Percentiles rank a stretch among this genome's conserved stretches.
phyloP scores from a whole-genome alignment of 805 yeast species.

The Yarrowia hollandica region DNA sequence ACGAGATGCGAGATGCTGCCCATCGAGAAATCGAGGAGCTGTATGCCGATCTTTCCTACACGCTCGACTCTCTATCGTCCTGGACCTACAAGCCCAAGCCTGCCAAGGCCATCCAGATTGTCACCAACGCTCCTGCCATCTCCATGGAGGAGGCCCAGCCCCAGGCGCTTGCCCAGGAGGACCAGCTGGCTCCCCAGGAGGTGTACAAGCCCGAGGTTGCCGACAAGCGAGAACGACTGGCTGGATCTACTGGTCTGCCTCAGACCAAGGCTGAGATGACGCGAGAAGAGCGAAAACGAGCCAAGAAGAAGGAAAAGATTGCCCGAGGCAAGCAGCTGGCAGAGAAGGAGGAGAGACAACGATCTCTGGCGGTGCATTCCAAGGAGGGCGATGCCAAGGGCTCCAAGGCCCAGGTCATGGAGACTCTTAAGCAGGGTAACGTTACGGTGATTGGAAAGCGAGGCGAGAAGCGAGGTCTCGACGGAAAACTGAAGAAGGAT shows the following conservation, averaged over 20 bases:
- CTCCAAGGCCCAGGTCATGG: slow-evolving; percentile 62
- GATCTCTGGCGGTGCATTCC: slow-evolving; percentile 37
- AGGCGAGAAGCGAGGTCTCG: slow-evolving; percentile 72
- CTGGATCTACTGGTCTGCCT: slow-evolving; percentile 71
- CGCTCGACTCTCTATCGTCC: slow-evolving; percentile 86
- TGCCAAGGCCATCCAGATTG: slow-evolving; percentile 73
- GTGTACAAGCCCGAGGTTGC: slow-evolving; percentile 53
- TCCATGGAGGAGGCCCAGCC: slow-evolving; percentile 98
- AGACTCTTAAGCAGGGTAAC: slow-evolving; percentile 73
- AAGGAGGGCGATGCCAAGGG: slow-evolving; percentile 47
- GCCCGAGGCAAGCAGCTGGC: slow-evolving; percentile 59
- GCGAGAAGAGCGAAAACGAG: slow-evolving; percentile 80
- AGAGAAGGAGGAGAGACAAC: slow-evolving; percentile 42
- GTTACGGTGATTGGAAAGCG: slow-evolving; percentile 73
- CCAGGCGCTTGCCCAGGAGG: slow-evolving; percentile 66
- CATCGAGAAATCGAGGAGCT: slow-evolving; percentile 77
- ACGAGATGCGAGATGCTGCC: slow-evolving; percentile 65
- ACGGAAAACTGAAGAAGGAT: slow-evolving; percentile 59
- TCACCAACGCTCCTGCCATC: slow-evolving; percentile 78
- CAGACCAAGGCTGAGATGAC: slow-evolving; percentile 79
- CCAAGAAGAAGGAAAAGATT: slow-evolving; percentile 84
- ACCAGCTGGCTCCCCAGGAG: slow-evolving; percentile 93
- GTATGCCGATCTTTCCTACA: slow-evolving; percentile 61
- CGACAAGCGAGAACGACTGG: slow-evolving; percentile 56
- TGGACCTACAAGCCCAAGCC: slow-evolving; percentile 95